A percentile compares a stretch with the other conserved stretches of the same genome.
Evolutionary conservation across 2,329 filamentous ascomycete species (phyloP).

Genomic region (Penicillium nordicum): DNA sequence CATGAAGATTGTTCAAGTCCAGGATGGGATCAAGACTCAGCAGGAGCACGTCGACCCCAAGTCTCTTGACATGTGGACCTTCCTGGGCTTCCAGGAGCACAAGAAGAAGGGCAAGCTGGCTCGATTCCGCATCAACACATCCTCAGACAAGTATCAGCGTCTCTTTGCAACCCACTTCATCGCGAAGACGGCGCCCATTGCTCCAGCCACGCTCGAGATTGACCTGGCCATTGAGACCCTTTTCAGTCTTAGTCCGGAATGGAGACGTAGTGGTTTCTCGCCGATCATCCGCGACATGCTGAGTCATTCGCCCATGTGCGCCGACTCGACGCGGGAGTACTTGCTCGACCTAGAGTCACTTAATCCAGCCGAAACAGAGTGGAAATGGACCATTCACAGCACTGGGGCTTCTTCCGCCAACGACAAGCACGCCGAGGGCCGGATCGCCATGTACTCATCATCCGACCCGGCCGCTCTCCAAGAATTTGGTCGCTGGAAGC

Average conservation of each 20-base stretch:
- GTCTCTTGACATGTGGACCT: neutral
- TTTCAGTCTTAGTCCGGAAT: constrained; percentile 30
- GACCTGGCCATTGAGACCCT: constrained; percentile 36
- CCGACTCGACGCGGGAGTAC: neutral
- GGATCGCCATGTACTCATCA: no score
- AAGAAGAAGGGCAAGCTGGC: neutral
- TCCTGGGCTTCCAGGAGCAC: neutral
- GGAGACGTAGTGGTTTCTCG: constrained; percentile 2
- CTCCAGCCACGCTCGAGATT: constrained; percentile 41
- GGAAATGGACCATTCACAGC: neutral
- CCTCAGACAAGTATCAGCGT: neutral
- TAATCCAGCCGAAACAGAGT: neutral
- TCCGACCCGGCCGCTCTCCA: neutral
- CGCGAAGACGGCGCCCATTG: constrained; percentile 37
- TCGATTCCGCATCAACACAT: neutral
- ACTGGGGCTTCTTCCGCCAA: no score
- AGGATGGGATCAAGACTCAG: no score
- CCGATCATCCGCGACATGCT: neutral
- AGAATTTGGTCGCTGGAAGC: neutral
- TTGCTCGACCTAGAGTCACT: no score
- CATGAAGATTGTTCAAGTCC: no score
- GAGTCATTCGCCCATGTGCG: neutral
- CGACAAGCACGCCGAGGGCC: neutral
- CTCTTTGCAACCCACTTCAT: constrained; percentile 22
- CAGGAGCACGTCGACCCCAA: no score